Conservation (phyloP, 225 moss, liverwort and hornwort species). For the Marchantia paleacea region DNA sequence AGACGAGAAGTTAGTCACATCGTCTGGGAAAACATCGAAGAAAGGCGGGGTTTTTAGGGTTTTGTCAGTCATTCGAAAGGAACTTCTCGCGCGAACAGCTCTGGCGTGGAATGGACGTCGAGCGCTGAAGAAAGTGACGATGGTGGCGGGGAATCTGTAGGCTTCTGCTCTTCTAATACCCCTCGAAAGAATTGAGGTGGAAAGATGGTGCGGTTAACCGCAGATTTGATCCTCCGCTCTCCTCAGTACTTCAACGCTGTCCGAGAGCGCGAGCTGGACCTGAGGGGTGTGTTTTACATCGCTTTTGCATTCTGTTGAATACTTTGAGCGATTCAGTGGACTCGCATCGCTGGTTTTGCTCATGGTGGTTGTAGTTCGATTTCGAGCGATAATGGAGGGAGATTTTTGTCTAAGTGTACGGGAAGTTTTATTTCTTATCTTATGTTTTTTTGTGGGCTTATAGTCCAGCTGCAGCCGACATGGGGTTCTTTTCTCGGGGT, state of each 20-base stretch:
- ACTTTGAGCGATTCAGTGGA: too few relatives aligned
- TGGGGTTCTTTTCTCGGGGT: too few relatives aligned
- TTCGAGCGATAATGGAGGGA: too few relatives aligned
- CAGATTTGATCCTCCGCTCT: conserved; percentile 96
- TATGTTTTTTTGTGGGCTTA: too few relatives aligned
- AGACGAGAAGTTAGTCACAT: too few relatives aligned
- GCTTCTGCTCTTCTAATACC: neutral
- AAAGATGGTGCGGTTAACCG: conserved; percentile 95
- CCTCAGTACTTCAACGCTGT: conserved; percentile 99
- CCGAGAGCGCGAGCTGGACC: conserved; percentile 95
- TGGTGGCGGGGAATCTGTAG: conserved; percentile 1
- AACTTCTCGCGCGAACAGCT: neutral
- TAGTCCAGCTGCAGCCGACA: too few relatives aligned
- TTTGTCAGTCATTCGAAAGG: neutral
- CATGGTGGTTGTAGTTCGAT: too few relatives aligned
- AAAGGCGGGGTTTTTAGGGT: neutral
- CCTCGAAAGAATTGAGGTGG: neutral
- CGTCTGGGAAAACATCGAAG: too few relatives aligned
- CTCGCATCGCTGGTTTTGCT: too few relatives aligned
- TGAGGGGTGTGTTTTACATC: conserved; percentile 59
- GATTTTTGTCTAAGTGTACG: too few relatives aligned
- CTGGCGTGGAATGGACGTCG: neutral
- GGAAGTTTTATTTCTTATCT: too few relatives aligned
- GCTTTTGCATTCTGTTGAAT: neutral
- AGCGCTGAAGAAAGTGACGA: neutral